These are phyloP conservation scores for Apiospora kogelbergensis DNA, from an alignment of 2,329 filamentous ascomycete species.

Conservation along the genomic window DNA sequence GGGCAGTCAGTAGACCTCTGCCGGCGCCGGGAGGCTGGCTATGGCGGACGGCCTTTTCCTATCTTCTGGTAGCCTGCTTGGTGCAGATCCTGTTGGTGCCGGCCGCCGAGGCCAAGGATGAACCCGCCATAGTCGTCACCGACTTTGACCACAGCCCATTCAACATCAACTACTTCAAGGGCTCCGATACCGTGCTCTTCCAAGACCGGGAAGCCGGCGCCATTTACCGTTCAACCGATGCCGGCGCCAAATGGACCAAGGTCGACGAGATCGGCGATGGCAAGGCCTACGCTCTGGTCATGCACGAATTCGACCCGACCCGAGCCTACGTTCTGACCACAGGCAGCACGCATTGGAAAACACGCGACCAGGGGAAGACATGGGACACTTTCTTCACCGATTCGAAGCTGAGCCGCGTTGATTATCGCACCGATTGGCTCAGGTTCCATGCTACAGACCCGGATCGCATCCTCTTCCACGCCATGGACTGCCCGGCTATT, in stretches of 20 bases:
- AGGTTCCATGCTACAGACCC: conserved; percentile 82
- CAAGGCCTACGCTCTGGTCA: conserved; percentile 61
- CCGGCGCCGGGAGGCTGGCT: conserved; percentile 33
- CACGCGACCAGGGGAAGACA: conserved; percentile 75
- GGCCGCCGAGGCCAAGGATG: conserved; percentile 54
- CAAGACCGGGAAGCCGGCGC: conserved; percentile 64
- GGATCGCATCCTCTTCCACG: conserved; percentile 83
- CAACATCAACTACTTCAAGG: conserved; percentile 86
- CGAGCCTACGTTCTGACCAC: conserved; percentile 79
- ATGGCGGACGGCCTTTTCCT: conserved; percentile 10
- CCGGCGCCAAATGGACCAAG: conserved; percentile 73
- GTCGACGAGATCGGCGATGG: conserved; percentile 66
- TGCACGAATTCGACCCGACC: conserved; percentile 76
- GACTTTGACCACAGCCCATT: conserved; percentile 66
- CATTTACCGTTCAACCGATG: conserved; percentile 78
- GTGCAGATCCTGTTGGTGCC: conserved; percentile 33
- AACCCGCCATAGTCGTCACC: conserved; percentile 64
- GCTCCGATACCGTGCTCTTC: conserved; percentile 78
- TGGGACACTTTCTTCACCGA: conserved; percentile 75
- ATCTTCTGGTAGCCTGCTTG: conserved; percentile 15
- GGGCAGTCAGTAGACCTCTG: conserved; percentile 47
- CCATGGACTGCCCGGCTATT: conserved; percentile 64
- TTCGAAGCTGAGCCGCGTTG: conserved; percentile 48
- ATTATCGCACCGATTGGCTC: conserved; percentile 52
- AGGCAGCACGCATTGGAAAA: conserved; percentile 74